Evolutionary conservation across 2,329 filamentous ascomycete species (phyloP), one percentile per base, ranked within the genome.

Genomic region (Aspergillus eucalypticola): DNA sequence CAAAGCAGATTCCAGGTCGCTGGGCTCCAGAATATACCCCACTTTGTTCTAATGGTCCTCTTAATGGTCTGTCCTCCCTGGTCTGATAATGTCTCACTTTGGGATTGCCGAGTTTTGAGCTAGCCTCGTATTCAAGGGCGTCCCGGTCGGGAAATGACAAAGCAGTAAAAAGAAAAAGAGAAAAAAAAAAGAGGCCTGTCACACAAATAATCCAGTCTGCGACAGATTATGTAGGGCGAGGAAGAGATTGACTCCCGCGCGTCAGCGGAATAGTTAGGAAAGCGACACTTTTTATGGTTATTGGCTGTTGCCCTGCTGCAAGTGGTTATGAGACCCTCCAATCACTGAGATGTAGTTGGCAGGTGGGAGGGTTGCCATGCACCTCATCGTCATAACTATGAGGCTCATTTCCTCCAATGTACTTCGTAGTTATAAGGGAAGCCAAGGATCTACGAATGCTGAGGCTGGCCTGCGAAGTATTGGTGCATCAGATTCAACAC

Each of bases 291-390:
- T 23, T 4, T 7, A n/a, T 21, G 29, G 8, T 51, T 13, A 57
- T 57, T 57, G 55, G 55, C 38, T 39, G 46, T 8, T 13, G 25
- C 15, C 17, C 19, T 23, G 41, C 41, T 51, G 49, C n/a, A 11
- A 51, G 46, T 48, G 56, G 56, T 52, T 25, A 17, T n/a, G 54
- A 35, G 56, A 56, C 59, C 55, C 46, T 32, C 46, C 46, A 50
- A 54, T 59, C 57, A 59, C 42, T 21, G 8, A 39, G 51, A 39
- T 23, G 23, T 52, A 19, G 42, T 13, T 17, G 48, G 27, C 25
- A 46, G 32, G 25, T 6, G 27, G 8, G n/a, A n/a, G 27, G 17
- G 29, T 21, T 53, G 38, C 35, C 38, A 55, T 58, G 56, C 50
- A 54, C 19, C 49, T 38, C 38, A 48, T 32, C 50, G 56, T 58